Evolutionary conservation across 2,329 filamentous ascomycete species (phyloP), one percentile per base, ranked within the genome.

Genomic region (Ophiostoma ulmi): DNA sequence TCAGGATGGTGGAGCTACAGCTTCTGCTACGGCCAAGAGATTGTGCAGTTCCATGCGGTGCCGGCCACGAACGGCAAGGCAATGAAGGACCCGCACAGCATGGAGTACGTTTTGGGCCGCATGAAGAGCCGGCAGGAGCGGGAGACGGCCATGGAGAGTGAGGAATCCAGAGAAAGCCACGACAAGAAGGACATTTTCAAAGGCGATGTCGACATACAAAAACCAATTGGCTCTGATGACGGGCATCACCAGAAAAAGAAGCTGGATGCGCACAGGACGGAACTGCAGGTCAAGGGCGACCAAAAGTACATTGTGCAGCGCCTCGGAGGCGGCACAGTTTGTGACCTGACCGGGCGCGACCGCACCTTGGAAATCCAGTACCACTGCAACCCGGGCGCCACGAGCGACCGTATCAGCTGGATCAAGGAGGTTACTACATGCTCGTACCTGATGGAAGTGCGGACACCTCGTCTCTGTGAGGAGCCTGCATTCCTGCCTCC

Each of bases 1-100:
- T 91, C 89, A 0, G 94, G 94, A 0, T 97, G 94, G 94, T 97
- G 94, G 94, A 95, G 91, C 77, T 97, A 97, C 80, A 91, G 90
- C 75, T 97, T 97, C 79, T 97, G 94, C 83, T 95, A 97, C 81
- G 92, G 92, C 77, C 86, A 90, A 73, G 88, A 94, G 73, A 90
- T 97, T 73, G 91, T 92, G 76, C 94, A 97, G 80, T 97, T 96
- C 80, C 94, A 97, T 78, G 92, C 93, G 64, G 81, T 94, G 72
- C 87, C 92, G 0, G 88, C 88, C 1, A 88, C 89, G 72, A 89
- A 89, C 3, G 87, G 91, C 13, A 90, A 92, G 35, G 94, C 94
- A 0, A 85, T 90, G 65, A 90, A 92, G 75, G 94, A 97, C 75
- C 89, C 89, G 0, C 85, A 85, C 11, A 91, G 91, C 3, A 87